Evolutionary conservation across 129 eudicot genomes (phyloP).

Genomic region (Saposhnikovia divaricata): DNA sequence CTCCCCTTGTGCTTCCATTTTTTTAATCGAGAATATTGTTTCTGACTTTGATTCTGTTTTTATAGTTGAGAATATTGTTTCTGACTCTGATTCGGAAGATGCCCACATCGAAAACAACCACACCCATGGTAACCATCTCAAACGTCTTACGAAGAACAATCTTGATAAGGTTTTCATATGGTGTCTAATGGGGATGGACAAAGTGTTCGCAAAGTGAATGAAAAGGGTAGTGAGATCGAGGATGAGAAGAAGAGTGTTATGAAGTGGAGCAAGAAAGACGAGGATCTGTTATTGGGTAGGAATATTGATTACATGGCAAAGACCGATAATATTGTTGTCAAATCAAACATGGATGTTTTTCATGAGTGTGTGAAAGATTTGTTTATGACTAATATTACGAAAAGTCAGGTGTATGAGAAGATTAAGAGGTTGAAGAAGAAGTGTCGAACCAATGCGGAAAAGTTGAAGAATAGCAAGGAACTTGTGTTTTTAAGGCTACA

Average conservation of each 20-base stretch:
- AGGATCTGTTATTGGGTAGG: conserved; percentile 29
- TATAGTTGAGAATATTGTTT: no score
- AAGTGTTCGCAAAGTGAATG: neutral
- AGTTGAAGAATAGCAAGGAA: conserved; percentile 23
- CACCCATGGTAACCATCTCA: no score
- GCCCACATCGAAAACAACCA: no score
- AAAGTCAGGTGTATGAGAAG: conserved; percentile 43
- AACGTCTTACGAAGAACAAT: no score
- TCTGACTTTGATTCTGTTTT: no score
- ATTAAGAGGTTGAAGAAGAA: conserved; percentile 57
- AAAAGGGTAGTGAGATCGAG: neutral
- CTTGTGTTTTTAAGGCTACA: conserved; percentile 28
- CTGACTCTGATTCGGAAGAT: no score
- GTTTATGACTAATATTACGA: conserved; percentile 22
- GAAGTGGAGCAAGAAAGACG: conserved; percentile 17
- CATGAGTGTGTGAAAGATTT: conserved; percentile 29
- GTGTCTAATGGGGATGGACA: neutral
- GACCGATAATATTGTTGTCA: conserved; percentile 25
- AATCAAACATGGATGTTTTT: conserved; percentile 34
- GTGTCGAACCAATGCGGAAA: conserved; percentile 33
- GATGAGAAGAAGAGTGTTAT: neutral
- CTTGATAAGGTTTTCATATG: neutral
- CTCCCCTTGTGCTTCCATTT: no score
- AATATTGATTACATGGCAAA: conserved; percentile 22
- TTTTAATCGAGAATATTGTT: no score